phyloP scores from a whole-genome alignment of 257 asterid genomes.

The Catharanthus roseus region DNA sequence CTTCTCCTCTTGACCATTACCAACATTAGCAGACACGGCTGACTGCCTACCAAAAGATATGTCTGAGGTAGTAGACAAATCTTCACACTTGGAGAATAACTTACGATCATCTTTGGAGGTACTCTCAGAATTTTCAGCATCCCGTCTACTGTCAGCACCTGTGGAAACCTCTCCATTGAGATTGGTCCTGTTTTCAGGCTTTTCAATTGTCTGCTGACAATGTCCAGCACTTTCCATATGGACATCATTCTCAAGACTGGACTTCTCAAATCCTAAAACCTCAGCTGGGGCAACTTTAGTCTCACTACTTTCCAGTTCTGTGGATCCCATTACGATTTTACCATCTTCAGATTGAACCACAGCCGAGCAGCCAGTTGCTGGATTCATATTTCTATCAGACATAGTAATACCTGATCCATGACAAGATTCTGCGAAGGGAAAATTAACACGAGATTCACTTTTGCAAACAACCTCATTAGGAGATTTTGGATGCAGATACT shows the following conservation, averaged over 20 bases:
- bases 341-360: neutral
- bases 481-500: conserved; percentile 12
- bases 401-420: conserved; percentile 8
- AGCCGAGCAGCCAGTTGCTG: neutral
- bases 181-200: conserved; percentile 29
- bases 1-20: neutral
- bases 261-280: conserved; percentile 12
- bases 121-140: conserved; percentile 25
- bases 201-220: conserved; percentile 24
- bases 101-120: conserved; percentile 15
- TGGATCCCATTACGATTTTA: neutral
- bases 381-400: conserved; percentile 1
- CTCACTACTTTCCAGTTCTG: neutral
- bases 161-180: conserved; percentile 12
- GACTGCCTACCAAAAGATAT: conserved; percentile 20
- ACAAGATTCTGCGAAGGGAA: conserved; percentile 15
- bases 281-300: conserved; percentile 11
- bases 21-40: neutral
- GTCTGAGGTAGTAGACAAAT: conserved; percentile 31
- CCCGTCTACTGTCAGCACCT: conserved; percentile 17
- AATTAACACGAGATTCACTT: conserved; percentile 13
- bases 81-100: conserved; percentile 21
- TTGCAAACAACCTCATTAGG: conserved; percentile 13
- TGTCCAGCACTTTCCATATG: conserved; percentile 15
- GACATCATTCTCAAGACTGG: conserved; percentile 17